Percentiles rank a stretch among this genome's conserved stretches.
phyloP scores from a whole-genome alignment of 202 grass and related monocot species.

The Bolboschoenoplectus hybrid region DNA sequence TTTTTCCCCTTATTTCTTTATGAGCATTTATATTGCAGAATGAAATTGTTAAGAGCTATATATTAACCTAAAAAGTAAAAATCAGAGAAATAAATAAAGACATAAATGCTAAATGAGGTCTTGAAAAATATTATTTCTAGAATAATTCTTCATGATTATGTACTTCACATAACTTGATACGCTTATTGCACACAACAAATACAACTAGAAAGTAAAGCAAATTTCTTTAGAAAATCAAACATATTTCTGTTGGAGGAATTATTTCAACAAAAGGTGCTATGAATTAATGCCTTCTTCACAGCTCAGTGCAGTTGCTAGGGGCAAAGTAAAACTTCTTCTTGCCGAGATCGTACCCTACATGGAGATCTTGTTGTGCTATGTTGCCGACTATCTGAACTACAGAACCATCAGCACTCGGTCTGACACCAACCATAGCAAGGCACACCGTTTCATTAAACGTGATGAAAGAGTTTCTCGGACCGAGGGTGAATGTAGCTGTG shows the following conservation, averaged over 20 bases:
- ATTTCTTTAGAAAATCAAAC: not conserved
- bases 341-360: slow-evolving; percentile 61
- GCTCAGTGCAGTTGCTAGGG: slow-evolving; percentile 40
- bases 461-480: slow-evolving; percentile 43
- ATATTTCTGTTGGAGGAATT: not conserved
- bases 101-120: too few relatives aligned
- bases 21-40: too few relatives aligned
- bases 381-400: slow-evolving; percentile 47
- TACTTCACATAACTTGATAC: not conserved
- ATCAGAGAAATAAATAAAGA: too few relatives aligned
- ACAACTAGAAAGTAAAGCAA: not conserved
- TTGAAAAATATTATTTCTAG: not conserved
- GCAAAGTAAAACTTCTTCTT: slow-evolving; percentile 48
- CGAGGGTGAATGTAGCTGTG: slow-evolving; percentile 40
- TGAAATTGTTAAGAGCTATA: too few relatives aligned
- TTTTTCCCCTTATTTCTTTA: too few relatives aligned
- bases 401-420: not conserved
- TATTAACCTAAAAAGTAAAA: too few relatives aligned
- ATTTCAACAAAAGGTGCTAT: slow-evolving; percentile 2
- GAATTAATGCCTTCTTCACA: slow-evolving; percentile 9
- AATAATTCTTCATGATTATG: not conserved
- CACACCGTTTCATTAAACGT: slow-evolving; percentile 45
- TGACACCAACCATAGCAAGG: slow-evolving; percentile 38
- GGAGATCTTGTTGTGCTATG: slow-evolving; percentile 60
- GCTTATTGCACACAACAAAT: not conserved